Conservation (phyloP, 129 eudicot species). For the Saussurea involucrata region DNA sequence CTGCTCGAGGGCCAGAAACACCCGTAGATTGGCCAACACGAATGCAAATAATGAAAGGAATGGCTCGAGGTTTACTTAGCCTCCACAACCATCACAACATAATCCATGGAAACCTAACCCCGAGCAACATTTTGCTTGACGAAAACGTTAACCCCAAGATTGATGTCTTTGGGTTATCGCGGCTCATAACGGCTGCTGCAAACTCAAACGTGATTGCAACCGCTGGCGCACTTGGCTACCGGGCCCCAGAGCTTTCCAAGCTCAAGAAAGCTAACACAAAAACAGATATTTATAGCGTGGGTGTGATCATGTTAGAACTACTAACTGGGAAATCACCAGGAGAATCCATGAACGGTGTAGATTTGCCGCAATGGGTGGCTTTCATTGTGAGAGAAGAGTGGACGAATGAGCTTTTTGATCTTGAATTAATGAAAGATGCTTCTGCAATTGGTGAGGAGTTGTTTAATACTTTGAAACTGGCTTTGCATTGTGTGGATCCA, state of each 20-base stretch:
- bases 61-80: constrained; percentile 58
- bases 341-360: constrained; percentile 71
- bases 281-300: constrained; percentile 80
- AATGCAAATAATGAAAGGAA: constrained; percentile 75
- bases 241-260: constrained; percentile 42
- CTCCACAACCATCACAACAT: constrained; percentile 72
- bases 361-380: constrained; percentile 95
- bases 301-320: constrained; percentile 75
- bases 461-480: constrained; percentile 80
- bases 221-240: constrained; percentile 38
- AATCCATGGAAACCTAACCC: constrained; percentile 39
- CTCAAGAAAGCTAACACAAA: constrained; percentile 52
- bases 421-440: constrained; percentile 83
- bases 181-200: constrained; percentile 40
- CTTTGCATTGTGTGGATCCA: constrained; percentile 92
- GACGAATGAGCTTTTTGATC: constrained; percentile 88
- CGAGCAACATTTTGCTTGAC: constrained; percentile 35
- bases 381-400: constrained; percentile 91
- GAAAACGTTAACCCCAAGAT: constrained; percentile 28
- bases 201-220: constrained; percentile 41
- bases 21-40: constrained; percentile 66
- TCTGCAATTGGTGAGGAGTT: constrained; percentile 81
- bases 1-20: constrained; percentile 79
- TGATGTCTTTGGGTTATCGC: constrained; percentile 30
- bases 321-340: constrained; percentile 89